These are phyloP conservation scores for Ramaria rubella DNA, from an alignment of 768 basidiomycete genomes.

Conservation along the genomic window DNA sequence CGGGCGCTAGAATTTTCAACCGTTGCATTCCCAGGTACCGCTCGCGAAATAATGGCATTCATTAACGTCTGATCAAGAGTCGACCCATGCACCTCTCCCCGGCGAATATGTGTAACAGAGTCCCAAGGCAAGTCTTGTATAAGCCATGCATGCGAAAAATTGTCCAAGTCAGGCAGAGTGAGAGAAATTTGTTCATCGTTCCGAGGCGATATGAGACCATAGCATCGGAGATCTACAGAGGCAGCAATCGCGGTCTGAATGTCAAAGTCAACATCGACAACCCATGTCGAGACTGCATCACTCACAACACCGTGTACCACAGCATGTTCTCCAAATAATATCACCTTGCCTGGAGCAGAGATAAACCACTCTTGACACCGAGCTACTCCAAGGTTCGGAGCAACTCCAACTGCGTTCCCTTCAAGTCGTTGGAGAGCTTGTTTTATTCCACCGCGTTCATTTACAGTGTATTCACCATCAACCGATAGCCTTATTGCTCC, in stretches of 20 bases:
- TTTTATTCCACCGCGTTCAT: conserved; percentile 34
- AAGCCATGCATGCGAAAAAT: conserved; percentile 78
- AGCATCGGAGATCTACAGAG: conserved; percentile 92
- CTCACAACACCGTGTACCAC: conserved; percentile 95
- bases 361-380: conserved; percentile 56
- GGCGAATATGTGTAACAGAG: conserved; percentile 46
- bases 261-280: conserved; percentile 11
- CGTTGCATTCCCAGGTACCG: conserved; percentile 29
- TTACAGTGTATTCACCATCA: conserved; percentile 33
- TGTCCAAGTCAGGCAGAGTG: conserved; percentile 70
- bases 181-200: conserved; percentile 67
- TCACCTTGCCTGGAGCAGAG: conserved; percentile 96
- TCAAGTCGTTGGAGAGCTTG: conserved; percentile 67
- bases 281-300: conserved; percentile 17
- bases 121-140: conserved; percentile 75
- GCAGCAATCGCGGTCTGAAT: conserved; percentile 88
- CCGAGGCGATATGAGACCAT: conserved; percentile 73
- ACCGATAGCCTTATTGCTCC: conserved; percentile 70
- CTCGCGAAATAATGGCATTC: conserved; percentile 53
- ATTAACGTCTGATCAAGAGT: conserved; percentile 68
- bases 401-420: background rate
- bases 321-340: conserved; percentile 97
- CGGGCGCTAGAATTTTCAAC: conserved; percentile 31
- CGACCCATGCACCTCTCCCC: conserved; percentile 52
- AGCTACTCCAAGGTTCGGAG: background rate